A percentile compares a stretch with the other conserved stretches of the same genome.
phyloP scores from a whole-genome alignment of 2,329 filamentous ascomycete species.

The Diaporthe sp. region DNA sequence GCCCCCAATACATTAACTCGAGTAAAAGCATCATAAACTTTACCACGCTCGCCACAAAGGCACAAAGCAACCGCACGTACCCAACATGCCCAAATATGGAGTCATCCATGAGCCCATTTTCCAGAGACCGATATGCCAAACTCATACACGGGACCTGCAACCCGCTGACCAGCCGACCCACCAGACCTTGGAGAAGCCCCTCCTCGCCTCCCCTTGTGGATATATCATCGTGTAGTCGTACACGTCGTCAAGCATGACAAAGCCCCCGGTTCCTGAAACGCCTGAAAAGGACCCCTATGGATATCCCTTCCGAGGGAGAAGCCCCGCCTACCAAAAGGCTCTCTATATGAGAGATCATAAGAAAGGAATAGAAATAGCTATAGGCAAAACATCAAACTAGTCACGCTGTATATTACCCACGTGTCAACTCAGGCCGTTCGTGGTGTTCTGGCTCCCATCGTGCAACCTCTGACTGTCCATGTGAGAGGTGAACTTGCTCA shows the following conservation, averaged over 20 bases:
- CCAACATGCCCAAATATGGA: conserved; percentile 19
- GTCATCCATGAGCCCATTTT: conserved; percentile 28
- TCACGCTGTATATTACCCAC: background rate
- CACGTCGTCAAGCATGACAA: conserved; percentile 36
- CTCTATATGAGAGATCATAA: conserved; percentile 10
- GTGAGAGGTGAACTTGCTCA: conserved; percentile 68
- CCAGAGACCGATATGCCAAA: conserved; percentile 29
- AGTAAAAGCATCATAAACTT: background rate
- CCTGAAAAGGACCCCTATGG: conserved; percentile 25
- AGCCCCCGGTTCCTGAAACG: conserved; percentile 29
- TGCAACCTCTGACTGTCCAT: conserved; percentile 37
- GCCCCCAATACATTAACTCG: conserved; percentile 16
- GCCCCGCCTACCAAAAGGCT: conserved; percentile 5
- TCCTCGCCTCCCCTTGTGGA: conserved; percentile 1
- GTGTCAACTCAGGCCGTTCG: conserved; percentile 35
- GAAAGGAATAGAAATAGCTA: conserved; percentile 12
- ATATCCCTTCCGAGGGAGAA: background rate
- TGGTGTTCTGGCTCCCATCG: conserved; percentile 31
- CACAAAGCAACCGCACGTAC: conserved; percentile 13
- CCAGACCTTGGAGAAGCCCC: conserved; percentile 8
- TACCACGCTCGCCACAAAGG: conserved; percentile 3
- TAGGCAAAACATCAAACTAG: conserved; percentile 3
- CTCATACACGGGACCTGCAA: conserved; percentile 13
- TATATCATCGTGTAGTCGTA: conserved; percentile 36
- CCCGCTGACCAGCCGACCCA: conserved; percentile 25